Evolutionary conservation across 164 flowering plant species (phyloP).

Genomic region (Nymphaea thermarum): DNA sequence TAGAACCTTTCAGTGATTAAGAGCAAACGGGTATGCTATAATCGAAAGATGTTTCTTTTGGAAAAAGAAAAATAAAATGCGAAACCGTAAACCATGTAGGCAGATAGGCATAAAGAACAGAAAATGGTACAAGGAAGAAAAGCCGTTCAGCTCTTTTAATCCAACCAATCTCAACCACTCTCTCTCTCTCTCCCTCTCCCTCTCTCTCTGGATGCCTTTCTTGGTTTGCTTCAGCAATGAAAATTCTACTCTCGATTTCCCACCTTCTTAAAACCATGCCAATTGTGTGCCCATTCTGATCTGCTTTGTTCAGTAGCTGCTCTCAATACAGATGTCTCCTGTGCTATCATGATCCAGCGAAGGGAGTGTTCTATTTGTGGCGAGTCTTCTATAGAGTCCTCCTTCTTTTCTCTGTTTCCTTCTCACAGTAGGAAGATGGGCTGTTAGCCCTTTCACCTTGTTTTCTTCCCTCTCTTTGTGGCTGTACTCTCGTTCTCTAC

Average conservation of each 20-base stretch:
- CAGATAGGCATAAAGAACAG: too few relatives aligned
- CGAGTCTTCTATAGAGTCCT: too few relatives aligned
- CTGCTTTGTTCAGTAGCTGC: neutral
- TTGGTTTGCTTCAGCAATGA: neutral
- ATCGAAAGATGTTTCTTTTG: too few relatives aligned
- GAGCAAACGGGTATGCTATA: too few relatives aligned
- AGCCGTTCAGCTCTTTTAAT: neutral
- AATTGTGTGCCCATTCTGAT: neutral
- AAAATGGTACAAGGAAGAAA: neutral
- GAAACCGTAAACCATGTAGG: too few relatives aligned
- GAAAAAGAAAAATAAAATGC: too few relatives aligned
- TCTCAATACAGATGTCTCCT: neutral
- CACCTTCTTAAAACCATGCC: neutral
- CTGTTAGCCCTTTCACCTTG: neutral
- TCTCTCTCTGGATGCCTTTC: neutral
- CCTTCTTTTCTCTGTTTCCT: neutral
- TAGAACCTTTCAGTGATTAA: too few relatives aligned
- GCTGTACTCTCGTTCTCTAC: neutral
- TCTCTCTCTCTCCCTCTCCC: conserved; percentile 4
- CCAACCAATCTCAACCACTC: neutral
- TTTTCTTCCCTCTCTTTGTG: neutral
- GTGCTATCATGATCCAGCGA: neutral
- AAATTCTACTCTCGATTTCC: neutral
- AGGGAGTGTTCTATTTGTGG: too few relatives aligned
- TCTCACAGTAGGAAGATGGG: neutral